Evolutionary conservation across 257 asterid genomes (phyloP), one percentile per base, ranked within the genome.

Genomic region (Rubia yunnanensis): DNA sequence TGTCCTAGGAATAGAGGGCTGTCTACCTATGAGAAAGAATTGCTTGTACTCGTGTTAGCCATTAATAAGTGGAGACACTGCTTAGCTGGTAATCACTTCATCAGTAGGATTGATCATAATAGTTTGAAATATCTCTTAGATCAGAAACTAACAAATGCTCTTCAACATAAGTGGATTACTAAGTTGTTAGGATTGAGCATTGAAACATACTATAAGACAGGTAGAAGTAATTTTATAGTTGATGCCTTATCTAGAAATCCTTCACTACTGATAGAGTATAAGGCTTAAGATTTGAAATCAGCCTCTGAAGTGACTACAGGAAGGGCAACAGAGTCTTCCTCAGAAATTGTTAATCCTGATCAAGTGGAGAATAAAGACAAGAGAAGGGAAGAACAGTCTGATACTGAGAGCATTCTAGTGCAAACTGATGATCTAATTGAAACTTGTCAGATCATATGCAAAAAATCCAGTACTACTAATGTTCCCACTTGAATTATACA

Each of bases 161-260:
- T 22, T n/a, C 53, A 53, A 20, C 63, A 53, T 22, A 38, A 66
- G 1, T 53, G 10, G 61, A n/a, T 53, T 1, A 8, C 50, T 3
- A 50, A 49, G 11, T 7, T 66, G 4, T 8, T 54, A 2, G 70
- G 36, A 7, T 23, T n/a, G 6, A 28, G 54, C 7, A 31, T 10
- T 5, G 30, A 0, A 1, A 27, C 23, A 1, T 24, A 18, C 4
- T 53, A 66, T 15, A 23, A 57, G 3, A n/a, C 9, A 15, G 52
- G 70, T 13, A 8, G 5, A 0, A 26, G 22, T 6, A 53, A 53
- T 5, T 11, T 10, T 5, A 63, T 24, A 5, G 44, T 41, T 0
- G 53, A 67, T 55, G 64, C 71, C 38, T 24, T 38, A 6, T 67
- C 64, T 39, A 39, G 46, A 14, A 39, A 1, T 46, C 22, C 53